Percentiles rank a stretch among this genome's conserved stretches.
These are phyloP conservation scores for Paragyromitra xinjiangensis DNA, from an alignment of 495 filamentous ascomycete species.

Conservation along the genomic window DNA sequence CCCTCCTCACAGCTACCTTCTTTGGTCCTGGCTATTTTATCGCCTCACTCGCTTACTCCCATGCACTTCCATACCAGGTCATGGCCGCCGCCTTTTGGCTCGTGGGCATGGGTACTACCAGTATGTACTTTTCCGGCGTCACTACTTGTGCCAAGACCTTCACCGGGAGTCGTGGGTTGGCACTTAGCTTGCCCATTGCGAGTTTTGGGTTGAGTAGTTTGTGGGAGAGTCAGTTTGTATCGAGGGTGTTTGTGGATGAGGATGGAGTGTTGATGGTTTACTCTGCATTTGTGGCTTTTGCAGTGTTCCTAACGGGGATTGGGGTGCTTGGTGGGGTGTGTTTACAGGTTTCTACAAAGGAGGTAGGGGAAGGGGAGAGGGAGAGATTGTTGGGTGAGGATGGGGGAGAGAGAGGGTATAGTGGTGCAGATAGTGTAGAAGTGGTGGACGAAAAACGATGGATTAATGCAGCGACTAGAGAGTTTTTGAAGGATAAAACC, in stretches of 20 bases:
- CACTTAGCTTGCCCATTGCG: slow-evolving; percentile 89
- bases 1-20: slow-evolving; percentile 72
- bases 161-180: slow-evolving; percentile 79
- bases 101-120: slow-evolving; percentile 82
- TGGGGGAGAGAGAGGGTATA: slow-evolving; percentile 14
- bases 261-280: slow-evolving; percentile 85
- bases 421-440: slow-evolving; percentile 57
- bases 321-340: slow-evolving; percentile 78
- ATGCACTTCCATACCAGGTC: slow-evolving; percentile 75
- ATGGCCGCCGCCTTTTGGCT: slow-evolving; percentile 85
- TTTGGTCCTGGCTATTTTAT: slow-evolving; percentile 85
- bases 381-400: slow-evolving; percentile 24
- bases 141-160: slow-evolving; percentile 98
- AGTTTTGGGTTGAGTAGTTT: slow-evolving; percentile 91
- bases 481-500: slow-evolving; percentile 83
- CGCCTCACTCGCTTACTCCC: slow-evolving; percentile 79
- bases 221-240: slow-evolving; percentile 92
- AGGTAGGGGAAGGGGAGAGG: slow-evolving; percentile 63
- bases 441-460: slow-evolving; percentile 67
- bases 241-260: slow-evolving; percentile 74
- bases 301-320: slow-evolving; percentile 69
- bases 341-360: slow-evolving; percentile 69
- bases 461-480: slow-evolving; percentile 83
- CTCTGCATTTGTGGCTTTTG: slow-evolving; percentile 84
- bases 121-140: slow-evolving; percentile 86